Conservation (phyloP, 1,284 basidiomycete genomes). For the Boletus sp. region DNA sequence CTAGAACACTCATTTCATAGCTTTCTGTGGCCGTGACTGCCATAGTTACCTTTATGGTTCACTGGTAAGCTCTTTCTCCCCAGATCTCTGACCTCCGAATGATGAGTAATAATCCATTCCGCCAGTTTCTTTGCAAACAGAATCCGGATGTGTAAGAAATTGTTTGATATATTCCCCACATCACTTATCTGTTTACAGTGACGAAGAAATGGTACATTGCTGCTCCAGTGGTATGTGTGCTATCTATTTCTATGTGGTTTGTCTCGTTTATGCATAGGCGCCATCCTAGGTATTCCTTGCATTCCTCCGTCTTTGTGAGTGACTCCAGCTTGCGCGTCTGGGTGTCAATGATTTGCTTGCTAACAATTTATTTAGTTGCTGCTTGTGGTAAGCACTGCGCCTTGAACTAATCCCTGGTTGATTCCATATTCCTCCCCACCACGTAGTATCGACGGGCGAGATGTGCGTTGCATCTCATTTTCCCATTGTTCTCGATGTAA, state of each 20-base stretch:
- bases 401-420: neutral
- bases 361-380: conserved; percentile 21
- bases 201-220: conserved; percentile 34
- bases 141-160: conserved; percentile 29
- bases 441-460: conserved; percentile 30
- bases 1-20: conserved; percentile 8
- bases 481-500: neutral
- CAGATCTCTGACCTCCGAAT: neutral
- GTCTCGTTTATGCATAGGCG: neutral
- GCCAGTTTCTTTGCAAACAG: conserved; percentile 32
- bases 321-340: too few species aligned
- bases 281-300: conserved; percentile 26
- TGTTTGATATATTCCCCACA: neutral
- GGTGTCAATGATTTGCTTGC: neutral
- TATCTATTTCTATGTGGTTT: neutral
- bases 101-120: neutral
- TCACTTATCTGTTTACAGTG: conserved; percentile 21
- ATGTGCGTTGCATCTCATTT: conserved; percentile 21
- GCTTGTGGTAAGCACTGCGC: conserved; percentile 25
- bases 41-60: conserved; percentile 30
- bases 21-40: conserved; percentile 32
- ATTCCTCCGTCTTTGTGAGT: conserved; percentile 34
- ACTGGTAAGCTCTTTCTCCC: conserved; percentile 22
- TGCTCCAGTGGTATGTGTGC: conserved; percentile 26
- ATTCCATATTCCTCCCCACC: neutral